A percentile compares a stretch with the other conserved stretches of the same genome.
Evolutionary conservation across 2,329 filamentous ascomycete genomes (phyloP).

Genomic region (Botrytis aclada): DNA sequence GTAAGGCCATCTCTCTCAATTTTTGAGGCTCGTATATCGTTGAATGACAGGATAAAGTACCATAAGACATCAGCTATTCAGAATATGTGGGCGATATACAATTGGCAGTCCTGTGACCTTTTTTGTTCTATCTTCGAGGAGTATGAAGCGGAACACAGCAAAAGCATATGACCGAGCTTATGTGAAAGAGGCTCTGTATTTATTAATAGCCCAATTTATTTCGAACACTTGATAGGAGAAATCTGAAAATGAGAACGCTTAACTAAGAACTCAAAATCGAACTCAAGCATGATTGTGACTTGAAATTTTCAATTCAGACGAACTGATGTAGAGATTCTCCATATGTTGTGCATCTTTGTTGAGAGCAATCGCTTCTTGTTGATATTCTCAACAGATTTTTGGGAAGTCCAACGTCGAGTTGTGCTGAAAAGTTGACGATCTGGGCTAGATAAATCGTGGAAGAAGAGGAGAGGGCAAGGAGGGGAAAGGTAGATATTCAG

Average conservation of each 20-base stretch:
- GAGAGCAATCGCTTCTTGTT: too few relatives aligned
- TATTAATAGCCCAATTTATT: accelerated
- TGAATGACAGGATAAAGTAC: too few relatives aligned
- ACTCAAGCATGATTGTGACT: background rate
- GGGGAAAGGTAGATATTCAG: background rate
- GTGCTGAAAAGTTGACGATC: background rate
- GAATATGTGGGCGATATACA: background rate
- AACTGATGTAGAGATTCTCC: accelerated
- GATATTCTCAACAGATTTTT: too few relatives aligned
- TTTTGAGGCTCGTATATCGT: too few relatives aligned
- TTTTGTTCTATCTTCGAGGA: background rate
- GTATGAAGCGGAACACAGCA: background rate
- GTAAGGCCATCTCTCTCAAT: background rate
- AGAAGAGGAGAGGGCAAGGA: background rate
- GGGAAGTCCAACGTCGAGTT: background rate
- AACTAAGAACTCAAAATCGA: background rate
- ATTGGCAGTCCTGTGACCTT: background rate
- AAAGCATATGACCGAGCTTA: background rate
- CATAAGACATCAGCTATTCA: too few relatives aligned
- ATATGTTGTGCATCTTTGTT: background rate
- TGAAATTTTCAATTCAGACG: background rate
- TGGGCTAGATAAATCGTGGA: background rate
- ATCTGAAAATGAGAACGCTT: background rate
- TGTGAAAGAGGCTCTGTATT: accelerated
- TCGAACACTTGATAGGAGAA: too few relatives aligned